Evolutionary conservation across 805 yeast genomes (phyloP), one percentile per base, ranked within the genome.

Genomic region (Yarrowia sp.): DNA sequence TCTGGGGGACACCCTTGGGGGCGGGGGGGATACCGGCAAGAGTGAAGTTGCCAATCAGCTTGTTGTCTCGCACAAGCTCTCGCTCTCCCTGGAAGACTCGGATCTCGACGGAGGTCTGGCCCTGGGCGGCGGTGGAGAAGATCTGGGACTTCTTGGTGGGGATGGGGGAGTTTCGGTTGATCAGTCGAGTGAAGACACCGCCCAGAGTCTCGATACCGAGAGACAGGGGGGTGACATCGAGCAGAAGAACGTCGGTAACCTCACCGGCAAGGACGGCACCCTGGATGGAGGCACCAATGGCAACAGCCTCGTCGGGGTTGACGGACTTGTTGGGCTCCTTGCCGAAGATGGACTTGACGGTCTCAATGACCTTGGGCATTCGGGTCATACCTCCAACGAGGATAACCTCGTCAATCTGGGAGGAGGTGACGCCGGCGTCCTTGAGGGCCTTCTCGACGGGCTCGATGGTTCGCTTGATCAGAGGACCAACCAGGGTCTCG

Each of bases 21-120:
- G 95, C 95, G 74, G 96, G 96, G 78, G 96, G 97, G 75, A 92
- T 92, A 82, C 97, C 97, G 73, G 95, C 84, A 77, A 92, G 86
- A 72, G 97, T 92, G 84, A 92, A 92, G 90, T 93, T 92, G 82
- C 98, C 98, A 80, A 92, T 91, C 80, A 93, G 87, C 85, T 93
- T 92, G 91, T 92, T 92, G 86, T 92, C 98, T 84, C 97, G 90
- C 77, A 94, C 97, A 79, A 93, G 88, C 84, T 92, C 97, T 86
- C 98, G 91, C 87, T 92, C 98, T 86, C 98, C 98, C 85, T 92
- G 97, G 97, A 91, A 93, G 71, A 92, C 98, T 84, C 97, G 89
- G 83, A 92, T 92, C 85, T 92, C 97, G 75, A 92, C 97, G 76
- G 97, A 90, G 73, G 97, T 92, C 86, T 92, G 97, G 80, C 97